Conservation (phyloP, 306 rosid species). For the Glycine soja region DNA sequence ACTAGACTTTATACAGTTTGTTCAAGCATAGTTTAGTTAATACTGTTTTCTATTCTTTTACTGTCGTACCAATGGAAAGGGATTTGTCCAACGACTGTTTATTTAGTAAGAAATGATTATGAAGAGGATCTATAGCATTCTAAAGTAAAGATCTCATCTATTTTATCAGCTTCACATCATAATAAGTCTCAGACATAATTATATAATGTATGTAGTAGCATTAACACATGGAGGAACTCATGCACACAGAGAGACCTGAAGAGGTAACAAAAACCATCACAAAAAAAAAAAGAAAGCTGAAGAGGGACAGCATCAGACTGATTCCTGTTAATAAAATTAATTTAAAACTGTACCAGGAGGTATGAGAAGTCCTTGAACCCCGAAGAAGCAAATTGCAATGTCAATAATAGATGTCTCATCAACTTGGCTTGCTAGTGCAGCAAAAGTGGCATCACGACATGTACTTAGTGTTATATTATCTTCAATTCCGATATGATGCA, state of each 20-base stretch:
- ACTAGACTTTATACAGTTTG: conserved; percentile 18
- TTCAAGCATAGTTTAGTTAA: conserved; percentile 19
- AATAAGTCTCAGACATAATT: conserved; percentile 20
- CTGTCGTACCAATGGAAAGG: background rate
- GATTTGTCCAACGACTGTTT: conserved; percentile 6
- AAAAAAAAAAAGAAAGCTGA: background rate
- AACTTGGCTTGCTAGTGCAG: conserved; percentile 84
- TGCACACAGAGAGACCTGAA: background rate
- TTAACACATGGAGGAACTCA: conserved; percentile 28
- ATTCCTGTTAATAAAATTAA: background rate
- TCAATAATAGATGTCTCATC: conserved; percentile 65
- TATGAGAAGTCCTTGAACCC: conserved; percentile 74
- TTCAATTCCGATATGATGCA: conserved; percentile 73
- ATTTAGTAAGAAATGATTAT: conserved; percentile 21
- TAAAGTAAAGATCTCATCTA: conserved; percentile 31
- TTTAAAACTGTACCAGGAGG: conserved; percentile 60
- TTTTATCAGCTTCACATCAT: conserved; percentile 32
- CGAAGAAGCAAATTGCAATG: conserved; percentile 91
- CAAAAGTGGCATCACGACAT: conserved; percentile 92
- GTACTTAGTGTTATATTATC: conserved; percentile 83
- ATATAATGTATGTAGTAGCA: conserved; percentile 19
- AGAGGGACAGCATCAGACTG: conserved; percentile 14
- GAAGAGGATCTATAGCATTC: conserved; percentile 24
- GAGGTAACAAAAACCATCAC: background rate
- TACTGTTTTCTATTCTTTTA: conserved; percentile 7